Percentiles rank a stretch among this genome's conserved stretches.
phyloP scores from a whole-genome alignment of 2,329 filamentous ascomycete species.

The Hymenotorrendiella dingleyae region DNA sequence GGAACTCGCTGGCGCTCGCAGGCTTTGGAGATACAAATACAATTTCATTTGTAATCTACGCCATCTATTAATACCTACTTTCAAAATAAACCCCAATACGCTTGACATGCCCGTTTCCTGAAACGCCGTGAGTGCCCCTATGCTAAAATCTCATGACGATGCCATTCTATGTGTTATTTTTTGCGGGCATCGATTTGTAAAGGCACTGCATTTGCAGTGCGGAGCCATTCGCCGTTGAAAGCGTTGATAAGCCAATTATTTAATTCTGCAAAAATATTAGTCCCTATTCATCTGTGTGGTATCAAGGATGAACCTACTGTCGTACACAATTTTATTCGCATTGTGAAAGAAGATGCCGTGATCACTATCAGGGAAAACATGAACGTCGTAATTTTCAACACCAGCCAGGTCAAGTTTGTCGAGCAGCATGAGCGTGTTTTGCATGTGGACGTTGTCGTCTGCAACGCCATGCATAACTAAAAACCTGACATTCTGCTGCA shows the following conservation, averaged over 20 bases:
- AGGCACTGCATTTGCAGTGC: slow-evolving; percentile 29
- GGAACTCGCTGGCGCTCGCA: no score
- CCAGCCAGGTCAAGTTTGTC: slow-evolving; percentile 77
- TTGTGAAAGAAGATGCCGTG: slow-evolving; percentile 94
- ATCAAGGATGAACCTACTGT: slow-evolving; percentile 58
- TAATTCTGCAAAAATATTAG: slow-evolving; percentile 53
- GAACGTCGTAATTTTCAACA: slow-evolving; percentile 92
- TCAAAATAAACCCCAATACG: no score
- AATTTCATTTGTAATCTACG: no score
- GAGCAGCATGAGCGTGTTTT: slow-evolving; percentile 82
- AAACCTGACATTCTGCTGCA: slow-evolving; percentile 76
- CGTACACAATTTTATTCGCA: slow-evolving; percentile 84
- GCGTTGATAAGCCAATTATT: slow-evolving; percentile 92
- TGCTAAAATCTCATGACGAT: no score
- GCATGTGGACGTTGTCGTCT: slow-evolving; percentile 96
- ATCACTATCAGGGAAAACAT: slow-evolving; percentile 94
- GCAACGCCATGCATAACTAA: slow-evolving; percentile 93
- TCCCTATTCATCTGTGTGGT: slow-evolving; percentile 2
- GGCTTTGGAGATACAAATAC: no score
- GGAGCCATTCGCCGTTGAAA: slow-evolving; percentile 92
- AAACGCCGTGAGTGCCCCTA: no score
- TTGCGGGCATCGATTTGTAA: slow-evolving; percentile 25
- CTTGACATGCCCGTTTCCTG: no score
- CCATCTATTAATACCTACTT: no score
- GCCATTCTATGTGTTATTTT: no score